Conservation (phyloP, 1,284 basidiomycete genomes). For the Blastosporella zonata region DNA sequence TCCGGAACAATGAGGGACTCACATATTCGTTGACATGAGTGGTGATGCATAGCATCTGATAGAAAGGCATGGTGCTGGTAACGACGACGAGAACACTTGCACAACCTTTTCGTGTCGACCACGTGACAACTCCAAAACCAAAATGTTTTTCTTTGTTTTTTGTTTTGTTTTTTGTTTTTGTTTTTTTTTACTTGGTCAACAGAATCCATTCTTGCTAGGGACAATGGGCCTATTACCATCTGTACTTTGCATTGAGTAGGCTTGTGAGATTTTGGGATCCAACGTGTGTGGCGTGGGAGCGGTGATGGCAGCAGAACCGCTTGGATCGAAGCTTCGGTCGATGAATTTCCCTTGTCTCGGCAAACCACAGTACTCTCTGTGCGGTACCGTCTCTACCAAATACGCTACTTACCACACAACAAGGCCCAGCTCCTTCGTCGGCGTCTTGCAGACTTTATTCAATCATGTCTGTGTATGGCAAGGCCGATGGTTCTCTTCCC, state of each 20-base stretch:
- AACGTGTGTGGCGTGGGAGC: constrained; percentile 18
- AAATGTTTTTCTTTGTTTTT: too few species aligned
- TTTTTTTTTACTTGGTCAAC: neutral
- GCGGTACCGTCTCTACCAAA: constrained; percentile 18
- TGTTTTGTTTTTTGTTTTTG: too few species aligned
- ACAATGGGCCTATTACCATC: neutral
- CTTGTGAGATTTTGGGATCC: neutral
- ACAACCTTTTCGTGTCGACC: neutral
- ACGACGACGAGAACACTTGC: too few species aligned
- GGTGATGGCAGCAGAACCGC: constrained; percentile 11
- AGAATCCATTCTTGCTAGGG: neutral
- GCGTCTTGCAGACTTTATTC: constrained; percentile 5
- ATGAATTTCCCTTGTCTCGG: constrained; percentile 25
- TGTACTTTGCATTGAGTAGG: neutral
- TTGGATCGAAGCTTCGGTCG: constrained; percentile 18
- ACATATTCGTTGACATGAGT: constrained; percentile 74
- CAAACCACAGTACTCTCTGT: constrained; percentile 12
- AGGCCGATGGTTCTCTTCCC: constrained; percentile 12
- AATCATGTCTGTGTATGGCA: constrained; percentile 4
- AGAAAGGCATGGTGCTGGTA: constrained; percentile 90
- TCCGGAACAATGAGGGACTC: constrained; percentile 21
- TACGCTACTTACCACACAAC: constrained; percentile 2
- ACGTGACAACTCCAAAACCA: constrained; percentile 1
- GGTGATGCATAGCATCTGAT: constrained; percentile 77
- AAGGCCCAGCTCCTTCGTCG: constrained; percentile 3